phyloP scores from a whole-genome alignment of 2,329 filamentous ascomycete species.

The Colletotrichum australisinense region DNA sequence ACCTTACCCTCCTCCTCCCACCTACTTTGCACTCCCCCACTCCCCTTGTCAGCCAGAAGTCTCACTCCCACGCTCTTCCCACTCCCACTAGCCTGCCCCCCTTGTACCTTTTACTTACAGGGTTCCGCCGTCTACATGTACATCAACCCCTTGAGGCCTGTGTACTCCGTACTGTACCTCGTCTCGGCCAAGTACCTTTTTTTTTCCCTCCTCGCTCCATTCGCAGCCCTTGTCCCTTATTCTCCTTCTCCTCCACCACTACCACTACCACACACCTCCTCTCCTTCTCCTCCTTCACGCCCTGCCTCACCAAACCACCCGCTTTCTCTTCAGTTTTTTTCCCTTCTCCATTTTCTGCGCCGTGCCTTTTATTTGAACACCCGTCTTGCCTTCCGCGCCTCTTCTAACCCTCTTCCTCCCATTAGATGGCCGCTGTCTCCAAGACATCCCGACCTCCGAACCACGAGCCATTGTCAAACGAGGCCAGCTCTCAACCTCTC shows the following conservation, averaged over 20 bases:
- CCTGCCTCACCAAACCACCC: constrained; percentile 35
- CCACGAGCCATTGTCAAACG: constrained; percentile 33
- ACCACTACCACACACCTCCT: constrained; percentile 29
- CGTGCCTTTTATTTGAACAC: constrained; percentile 35
- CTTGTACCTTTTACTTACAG: constrained; percentile 32
- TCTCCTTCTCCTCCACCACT: constrained; percentile 31
- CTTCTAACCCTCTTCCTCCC: constrained; percentile 8
- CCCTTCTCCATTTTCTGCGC: constrained; percentile 14
- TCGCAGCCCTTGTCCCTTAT: constrained; percentile 31
- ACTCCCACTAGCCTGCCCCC: constrained; percentile 6
- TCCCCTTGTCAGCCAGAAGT: background rate
- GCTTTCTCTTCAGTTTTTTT: constrained; percentile 31
- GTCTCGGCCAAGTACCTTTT: constrained; percentile 15
- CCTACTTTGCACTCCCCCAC: constrained; percentile 13
- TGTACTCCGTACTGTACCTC: constrained; percentile 28
- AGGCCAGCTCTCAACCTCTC: constrained; percentile 25
- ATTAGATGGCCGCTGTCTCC: constrained; percentile 38
- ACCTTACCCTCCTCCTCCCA: background rate
- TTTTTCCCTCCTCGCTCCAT: constrained; percentile 4
- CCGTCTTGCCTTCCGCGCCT: constrained; percentile 31
- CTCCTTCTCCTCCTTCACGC: constrained; percentile 32
- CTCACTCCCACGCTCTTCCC: background rate
- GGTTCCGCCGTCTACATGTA: constrained; percentile 28
- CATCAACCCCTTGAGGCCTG: constrained; percentile 30
- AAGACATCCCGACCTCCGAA: constrained; percentile 34